Base-by-base conservation (phyloP, 1,139 yeast species). In the Candida sanyaensis region DNA sequence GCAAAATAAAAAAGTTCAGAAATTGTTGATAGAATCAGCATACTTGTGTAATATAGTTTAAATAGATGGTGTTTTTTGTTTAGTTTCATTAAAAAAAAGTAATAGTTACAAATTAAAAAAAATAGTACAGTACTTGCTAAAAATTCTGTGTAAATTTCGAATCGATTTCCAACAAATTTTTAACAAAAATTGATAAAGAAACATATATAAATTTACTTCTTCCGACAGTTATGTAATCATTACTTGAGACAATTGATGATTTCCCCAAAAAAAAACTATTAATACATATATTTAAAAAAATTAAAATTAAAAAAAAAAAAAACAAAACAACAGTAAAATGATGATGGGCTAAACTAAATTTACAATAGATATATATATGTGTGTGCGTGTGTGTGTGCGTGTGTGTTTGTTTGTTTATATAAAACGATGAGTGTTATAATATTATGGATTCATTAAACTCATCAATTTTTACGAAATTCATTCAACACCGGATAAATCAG, bases 401-500 rank as follows among this genome's bases (percentile, higher is more conserved):
- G 10, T 7, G 6, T 29, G 6, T n/a, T 36, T 11, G 26, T 21
- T 12, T 36, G 29, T 5, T n/a, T 24, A 34, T 9, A 6, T 26
- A 5, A 26, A 6, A 26, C 4, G 28, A 26, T 26, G 9, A 8
- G 28, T 26, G 28, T 26, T 17, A 17, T 17, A 17, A 17, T 17
- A 17, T 17, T 17, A 17, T 17, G 21, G 13, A 13, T 13, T 33
- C 9, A 33, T 33, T 17, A 33, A 33, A 13, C 21, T 12, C 29
- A 24, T 36, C 17, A 41, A 41, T 41, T 41, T 73, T 93, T 93
- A 68, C 98, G 85, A 77, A 93, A 93, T 79, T 93, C 99, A 75
- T 96, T 90, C 80, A 93, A 80, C 70, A 93, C 99, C 45, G 99
- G 99, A 70, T 93, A 93, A 51, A 93, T 93, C 55, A 97, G 96